phyloP scores from a whole-genome alignment of 805 yeast genomes.

The Metschnikowia colocasiae region DNA sequence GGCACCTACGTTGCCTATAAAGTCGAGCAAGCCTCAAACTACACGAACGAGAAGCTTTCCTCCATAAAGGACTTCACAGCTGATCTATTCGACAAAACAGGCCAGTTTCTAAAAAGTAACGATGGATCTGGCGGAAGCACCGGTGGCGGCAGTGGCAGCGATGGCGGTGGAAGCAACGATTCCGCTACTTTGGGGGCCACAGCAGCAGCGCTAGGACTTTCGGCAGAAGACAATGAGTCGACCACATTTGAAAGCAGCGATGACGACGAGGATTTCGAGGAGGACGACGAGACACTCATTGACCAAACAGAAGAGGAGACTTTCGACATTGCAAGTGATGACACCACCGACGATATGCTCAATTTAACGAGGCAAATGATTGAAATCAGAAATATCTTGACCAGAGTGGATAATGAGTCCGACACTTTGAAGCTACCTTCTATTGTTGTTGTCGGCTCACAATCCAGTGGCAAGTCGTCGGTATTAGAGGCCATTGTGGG shows the following conservation, averaged over 20 bases:
- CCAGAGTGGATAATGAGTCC: constrained; percentile 62
- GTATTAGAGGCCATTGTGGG: constrained; percentile 96
- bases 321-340: constrained; percentile 45
- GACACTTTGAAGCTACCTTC: constrained; percentile 84
- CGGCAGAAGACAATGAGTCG: constrained; percentile 34
- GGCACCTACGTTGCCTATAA: constrained; percentile 91
- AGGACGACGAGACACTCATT: constrained; percentile 47
- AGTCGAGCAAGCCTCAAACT: constrained; percentile 78
- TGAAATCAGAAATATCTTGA: constrained; percentile 79
- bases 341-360: constrained; percentile 76
- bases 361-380: constrained; percentile 94
- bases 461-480: constrained; percentile 94
- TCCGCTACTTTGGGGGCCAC: constrained; percentile 47
- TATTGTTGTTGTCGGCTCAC: constrained; percentile 95
- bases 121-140: constrained; percentile 12
- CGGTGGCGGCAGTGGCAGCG: constrained; percentile 24
- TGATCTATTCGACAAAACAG: constrained; percentile 46
- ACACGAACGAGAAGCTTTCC: constrained; percentile 62
- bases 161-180: constrained; percentile 31
- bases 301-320: constrained; percentile 34
- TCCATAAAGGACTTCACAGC: constrained; percentile 61
- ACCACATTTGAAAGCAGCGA: constrained; percentile 21
- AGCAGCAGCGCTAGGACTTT: constrained; percentile 50
- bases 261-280: constrained; percentile 44
- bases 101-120: constrained; percentile 39